These are phyloP conservation scores for Trichoderma sp. DNA, from an alignment of 2,329 filamentous ascomycete species.

Conservation along the genomic window DNA sequence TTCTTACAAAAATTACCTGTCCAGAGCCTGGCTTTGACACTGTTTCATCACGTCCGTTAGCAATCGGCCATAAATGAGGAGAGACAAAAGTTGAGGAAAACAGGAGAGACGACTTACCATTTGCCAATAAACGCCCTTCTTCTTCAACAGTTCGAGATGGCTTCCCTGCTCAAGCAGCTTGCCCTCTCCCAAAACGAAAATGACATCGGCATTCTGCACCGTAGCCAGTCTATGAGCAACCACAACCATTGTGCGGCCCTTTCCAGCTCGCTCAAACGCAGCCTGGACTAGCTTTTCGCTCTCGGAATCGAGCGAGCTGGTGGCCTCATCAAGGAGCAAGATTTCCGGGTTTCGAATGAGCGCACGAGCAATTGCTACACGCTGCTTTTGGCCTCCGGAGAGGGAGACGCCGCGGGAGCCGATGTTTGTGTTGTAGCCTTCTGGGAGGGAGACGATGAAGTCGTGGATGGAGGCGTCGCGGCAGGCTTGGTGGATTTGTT, in stretches of 20 bases:
- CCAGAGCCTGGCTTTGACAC: conserved; percentile 60
- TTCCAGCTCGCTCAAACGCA: conserved; percentile 63
- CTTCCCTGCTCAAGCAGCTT: conserved; percentile 55
- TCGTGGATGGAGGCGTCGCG: conserved; percentile 67
- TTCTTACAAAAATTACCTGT: conserved; percentile 38
- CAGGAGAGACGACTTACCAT: conserved; percentile 46
- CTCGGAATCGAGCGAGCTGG: conserved; percentile 65
- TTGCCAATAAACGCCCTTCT: conserved; percentile 55
- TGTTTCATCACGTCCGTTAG: conserved; percentile 33
- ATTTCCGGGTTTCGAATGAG: conserved; percentile 64
- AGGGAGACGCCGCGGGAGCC: conserved; percentile 65
- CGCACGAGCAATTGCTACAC: conserved; percentile 67
- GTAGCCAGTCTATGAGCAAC: conserved; percentile 77
- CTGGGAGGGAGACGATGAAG: conserved; percentile 65
- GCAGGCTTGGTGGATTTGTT: conserved; percentile 52
- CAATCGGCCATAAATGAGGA: not conserved
- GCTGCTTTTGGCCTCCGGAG: conserved; percentile 71
- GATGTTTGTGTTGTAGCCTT: conserved; percentile 66
- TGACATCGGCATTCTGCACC: conserved; percentile 75
- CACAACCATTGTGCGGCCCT: conserved; percentile 65
- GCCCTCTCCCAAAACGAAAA: conserved; percentile 71
- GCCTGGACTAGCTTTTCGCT: conserved; percentile 61
- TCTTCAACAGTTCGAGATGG: conserved; percentile 50
- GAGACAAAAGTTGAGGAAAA: not conserved
- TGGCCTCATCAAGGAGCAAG: conserved; percentile 71